Base-by-base conservation (phyloP, 1,139 yeast species). In the Torulaspora pretoriensis region DNA sequence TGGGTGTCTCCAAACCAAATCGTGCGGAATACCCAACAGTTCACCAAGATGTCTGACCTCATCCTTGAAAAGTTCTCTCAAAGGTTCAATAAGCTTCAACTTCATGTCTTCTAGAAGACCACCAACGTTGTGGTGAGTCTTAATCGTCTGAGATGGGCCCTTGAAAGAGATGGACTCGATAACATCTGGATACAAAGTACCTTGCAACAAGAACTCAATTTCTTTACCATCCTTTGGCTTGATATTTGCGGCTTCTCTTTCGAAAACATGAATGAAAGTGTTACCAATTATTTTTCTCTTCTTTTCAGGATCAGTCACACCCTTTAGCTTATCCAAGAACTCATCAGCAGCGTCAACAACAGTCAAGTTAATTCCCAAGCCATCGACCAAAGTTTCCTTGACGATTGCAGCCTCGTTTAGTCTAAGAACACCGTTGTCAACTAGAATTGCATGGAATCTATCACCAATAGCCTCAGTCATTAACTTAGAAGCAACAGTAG, bases 141-240 rank as follows among this genome's bases (percentile, higher is more conserved):
- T 92, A 75, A 92, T 92, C 60, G 98, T 92, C 74, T 92, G 97
- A 46, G 97, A 90, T 38, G 99, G 99, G 52, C 99, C 99, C 77
- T 94, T 92, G 83, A 92, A 92, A 23, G 97, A 89, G 64, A 92
- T 92, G 49, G 96, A 87, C 76, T 92, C 99, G 64, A 92, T 92
- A 51, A 92, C 98, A 71, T 92, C 99, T 41, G 99, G 99, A 73
- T 92, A 92, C 60, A 92, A 76, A 45, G 99, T 92, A 62, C 99
- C 99, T 74, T 92, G 99, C 63, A 92, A 79, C 64, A 92, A 75
- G 73, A 78, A 92, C 71, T 92, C 96, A 59, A 92, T 85, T 64
- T 88, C 95, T 59, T 84, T 82, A 55, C 95, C 96, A 59, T 84
- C 84, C 60, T 80, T 81, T 58, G 97, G 97, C 69, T 81, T 81